Evolutionary conservation across 2,329 filamentous ascomycete species (phyloP).

Genomic region (Pestalotiopsis sp.): DNA sequence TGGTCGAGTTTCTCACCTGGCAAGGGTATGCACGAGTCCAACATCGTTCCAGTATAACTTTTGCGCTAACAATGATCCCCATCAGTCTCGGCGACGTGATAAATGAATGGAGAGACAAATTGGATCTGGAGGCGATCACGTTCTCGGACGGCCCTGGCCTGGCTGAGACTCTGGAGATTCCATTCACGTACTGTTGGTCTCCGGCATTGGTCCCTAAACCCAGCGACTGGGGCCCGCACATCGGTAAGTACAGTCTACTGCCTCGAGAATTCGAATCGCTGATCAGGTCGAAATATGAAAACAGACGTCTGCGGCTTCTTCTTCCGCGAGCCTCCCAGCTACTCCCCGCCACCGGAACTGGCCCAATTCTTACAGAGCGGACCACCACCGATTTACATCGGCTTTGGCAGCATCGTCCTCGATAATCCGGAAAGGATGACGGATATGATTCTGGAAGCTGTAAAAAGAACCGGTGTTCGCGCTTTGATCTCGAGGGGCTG

Average conservation of each 20-base stretch:
- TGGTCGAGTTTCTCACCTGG: constrained; percentile 88
- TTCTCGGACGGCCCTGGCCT: constrained; percentile 79
- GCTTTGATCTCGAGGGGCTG: constrained; percentile 67
- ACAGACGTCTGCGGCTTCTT: constrained; percentile 70
- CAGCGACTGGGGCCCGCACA: constrained; percentile 72
- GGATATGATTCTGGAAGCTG: constrained; percentile 60
- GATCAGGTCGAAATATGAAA: not conserved
- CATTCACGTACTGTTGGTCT: constrained; percentile 90
- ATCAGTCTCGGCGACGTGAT: constrained; percentile 73
- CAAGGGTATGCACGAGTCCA: constrained; percentile 54
- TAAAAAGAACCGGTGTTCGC: constrained; percentile 57
- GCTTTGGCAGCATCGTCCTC: constrained; percentile 55
- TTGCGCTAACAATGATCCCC: too few relatives aligned
- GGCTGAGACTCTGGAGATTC: constrained; percentile 70
- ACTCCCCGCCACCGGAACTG: constrained; percentile 68
- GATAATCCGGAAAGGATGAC: constrained; percentile 63
- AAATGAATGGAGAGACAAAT: constrained; percentile 72
- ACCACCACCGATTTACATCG: constrained; percentile 77
- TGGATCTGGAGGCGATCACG: constrained; percentile 73
- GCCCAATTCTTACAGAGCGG: constrained; percentile 68
- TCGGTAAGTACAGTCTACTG: constrained; percentile 46
- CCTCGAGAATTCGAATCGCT: not conserved
- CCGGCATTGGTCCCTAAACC: constrained; percentile 79
- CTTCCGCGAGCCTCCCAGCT: constrained; percentile 70
- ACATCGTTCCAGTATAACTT: not conserved